A percentile compares a stretch with the other conserved stretches of the same genome.
Evolutionary conservation across 257 asterid species (phyloP).

Genomic region (Nemophila menziesii): DNA sequence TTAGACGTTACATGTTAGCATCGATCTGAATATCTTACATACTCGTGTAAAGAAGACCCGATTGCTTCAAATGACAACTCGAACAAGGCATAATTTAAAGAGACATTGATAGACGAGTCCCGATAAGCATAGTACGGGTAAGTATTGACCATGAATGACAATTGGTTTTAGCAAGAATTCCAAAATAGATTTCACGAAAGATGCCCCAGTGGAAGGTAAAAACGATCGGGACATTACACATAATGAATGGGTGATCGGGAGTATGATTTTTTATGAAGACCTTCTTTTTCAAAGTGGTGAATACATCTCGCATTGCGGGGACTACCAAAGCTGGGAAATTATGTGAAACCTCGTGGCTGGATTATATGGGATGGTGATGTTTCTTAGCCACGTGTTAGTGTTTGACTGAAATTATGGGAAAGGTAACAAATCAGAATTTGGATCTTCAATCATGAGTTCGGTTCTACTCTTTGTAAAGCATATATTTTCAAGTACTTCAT

Average conservation of each 20-base stretch:
- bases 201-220: conserved; percentile 96
- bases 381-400: conserved; percentile 81
- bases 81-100: conserved; percentile 80
- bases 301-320: conserved; percentile 68
- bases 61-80: conserved; percentile 88
- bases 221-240: conserved; percentile 79
- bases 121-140: conserved; percentile 89
- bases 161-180: conserved; percentile 70
- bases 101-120: conserved; percentile 67
- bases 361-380: conserved; percentile 77
- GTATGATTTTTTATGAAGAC: conserved; percentile 60
- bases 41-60: conserved; percentile 78
- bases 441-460: conserved; percentile 74
- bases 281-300: conserved; percentile 57
- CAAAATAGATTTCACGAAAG: conserved; percentile 55
- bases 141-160: conserved; percentile 79
- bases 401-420: conserved; percentile 88
- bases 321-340: conserved; percentile 57
- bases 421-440: conserved; percentile 71
- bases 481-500: conserved; percentile 62
- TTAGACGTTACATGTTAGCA: no score
- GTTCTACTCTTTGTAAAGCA: conserved; percentile 77
- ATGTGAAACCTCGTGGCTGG: conserved; percentile 62
- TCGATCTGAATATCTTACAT: conserved; percentile 92
- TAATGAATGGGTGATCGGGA: conserved; percentile 79